Conservation (phyloP, 163 green algal species). For the Coccomyxa subellipsoidea region DNA sequence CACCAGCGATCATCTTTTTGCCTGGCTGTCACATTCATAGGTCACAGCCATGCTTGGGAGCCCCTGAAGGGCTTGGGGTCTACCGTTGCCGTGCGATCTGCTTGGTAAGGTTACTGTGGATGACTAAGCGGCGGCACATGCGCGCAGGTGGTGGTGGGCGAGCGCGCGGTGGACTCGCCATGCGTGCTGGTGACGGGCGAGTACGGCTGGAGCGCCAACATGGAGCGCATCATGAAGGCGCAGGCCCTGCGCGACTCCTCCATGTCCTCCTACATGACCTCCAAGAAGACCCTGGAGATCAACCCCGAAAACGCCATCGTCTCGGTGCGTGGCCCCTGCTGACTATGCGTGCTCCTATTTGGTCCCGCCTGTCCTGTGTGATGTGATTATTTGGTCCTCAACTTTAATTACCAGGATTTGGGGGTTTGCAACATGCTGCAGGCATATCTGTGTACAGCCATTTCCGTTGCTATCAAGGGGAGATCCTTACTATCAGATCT, state of each 20-base stretch:
- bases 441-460: too few relatives aligned
- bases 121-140: background rate
- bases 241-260: conserved; percentile 92
- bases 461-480: too few relatives aligned
- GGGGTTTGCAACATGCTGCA: too few relatives aligned
- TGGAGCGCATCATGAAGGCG: conserved; percentile 99
- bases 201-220: conserved; percentile 97
- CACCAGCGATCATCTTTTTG: too few relatives aligned
- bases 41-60: too few relatives aligned
- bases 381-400: background rate
- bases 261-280: conserved; percentile 88
- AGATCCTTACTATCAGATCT: too few relatives aligned
- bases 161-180: conserved; percentile 96
- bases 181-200: conserved; percentile 96
- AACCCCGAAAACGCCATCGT: conserved; percentile 99
- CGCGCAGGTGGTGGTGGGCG: conserved; percentile 77
- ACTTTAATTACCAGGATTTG: too few relatives aligned
- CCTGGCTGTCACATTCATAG: too few relatives aligned
- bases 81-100: too few relatives aligned
- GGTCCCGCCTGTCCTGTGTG: background rate
- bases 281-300: conserved; percentile 99
- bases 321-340: conserved; percentile 25
- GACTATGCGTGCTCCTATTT: background rate
- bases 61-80: too few relatives aligned
- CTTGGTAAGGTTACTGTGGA: too few relatives aligned